Percentiles rank a stretch among this genome's conserved stretches.
Evolutionary conservation across 257 asterid species (phyloP).

Genomic region (Vinca minor): DNA sequence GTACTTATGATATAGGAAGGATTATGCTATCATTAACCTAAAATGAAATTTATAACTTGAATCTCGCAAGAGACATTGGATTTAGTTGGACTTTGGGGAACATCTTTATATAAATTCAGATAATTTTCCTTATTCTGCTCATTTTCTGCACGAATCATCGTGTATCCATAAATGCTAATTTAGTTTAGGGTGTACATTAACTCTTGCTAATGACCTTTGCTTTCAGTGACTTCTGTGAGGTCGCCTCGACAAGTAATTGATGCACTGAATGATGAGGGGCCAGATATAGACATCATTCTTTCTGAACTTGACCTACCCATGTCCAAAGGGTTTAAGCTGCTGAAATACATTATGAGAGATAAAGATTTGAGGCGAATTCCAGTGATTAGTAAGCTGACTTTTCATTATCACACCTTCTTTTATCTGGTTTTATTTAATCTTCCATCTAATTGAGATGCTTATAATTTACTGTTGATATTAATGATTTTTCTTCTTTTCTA

Average conservation of each 20-base stretch:
- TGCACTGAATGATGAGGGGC: slow-evolving; percentile 87
- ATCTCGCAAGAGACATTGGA: not conserved
- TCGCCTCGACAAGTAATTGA: slow-evolving; percentile 92
- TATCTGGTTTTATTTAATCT: not conserved
- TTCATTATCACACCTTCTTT: not conserved
- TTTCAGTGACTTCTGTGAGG: slow-evolving; percentile 70
- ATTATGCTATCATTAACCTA: not conserved
- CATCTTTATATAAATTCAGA: not conserved
- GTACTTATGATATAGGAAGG: not conserved
- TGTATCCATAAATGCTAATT: not conserved
- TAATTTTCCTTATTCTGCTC: not conserved
- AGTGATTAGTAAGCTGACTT: slow-evolving; percentile 61
- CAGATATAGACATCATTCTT: slow-evolving; percentile 80
- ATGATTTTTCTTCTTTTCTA: slow-evolving; percentile 25
- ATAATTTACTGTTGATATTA: not conserved
- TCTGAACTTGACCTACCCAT: slow-evolving; percentile 88
- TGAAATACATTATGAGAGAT: slow-evolving; percentile 74
- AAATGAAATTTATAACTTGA: not conserved
- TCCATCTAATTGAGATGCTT: not conserved
- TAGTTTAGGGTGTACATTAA: not conserved
- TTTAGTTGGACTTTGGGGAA: not conserved
- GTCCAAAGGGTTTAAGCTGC: slow-evolving; percentile 69
- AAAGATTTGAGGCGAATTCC: slow-evolving; percentile 76
- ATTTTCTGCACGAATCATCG: not conserved
- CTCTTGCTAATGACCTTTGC: slow-evolving; percentile 11